A percentile compares a stretch with the other conserved stretches of the same genome.
phyloP scores from a whole-genome alignment of 345 rosid genomes.

The Gossypium ekmanianum region DNA sequence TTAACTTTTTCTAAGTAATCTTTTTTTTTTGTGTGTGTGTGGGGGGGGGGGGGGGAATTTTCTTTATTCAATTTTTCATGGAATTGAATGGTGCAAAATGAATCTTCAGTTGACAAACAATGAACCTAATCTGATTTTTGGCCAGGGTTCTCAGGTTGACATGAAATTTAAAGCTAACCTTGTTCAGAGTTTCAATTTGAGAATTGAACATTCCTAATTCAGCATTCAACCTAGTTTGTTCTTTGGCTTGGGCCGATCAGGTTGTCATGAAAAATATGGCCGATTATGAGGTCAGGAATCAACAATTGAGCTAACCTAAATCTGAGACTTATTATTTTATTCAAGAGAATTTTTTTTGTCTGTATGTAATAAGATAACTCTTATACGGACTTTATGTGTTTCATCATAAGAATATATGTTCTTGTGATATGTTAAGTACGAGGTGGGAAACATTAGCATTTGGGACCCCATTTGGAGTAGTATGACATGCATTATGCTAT shows the following conservation, averaged over 20 bases:
- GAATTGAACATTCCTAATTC: constrained; percentile 5
- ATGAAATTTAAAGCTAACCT: background rate
- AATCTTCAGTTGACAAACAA: background rate
- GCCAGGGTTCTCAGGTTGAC: constrained; percentile 8
- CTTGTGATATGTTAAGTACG: background rate
- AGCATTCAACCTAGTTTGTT: background rate
- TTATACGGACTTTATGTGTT: background rate
- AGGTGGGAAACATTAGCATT: background rate
- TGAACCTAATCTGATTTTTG: constrained; percentile 9
- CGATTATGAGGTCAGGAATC: constrained; percentile 4
- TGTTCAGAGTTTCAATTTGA: constrained; percentile 8
- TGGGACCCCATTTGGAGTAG: background rate
- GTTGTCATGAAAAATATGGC: background rate
- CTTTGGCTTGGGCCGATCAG: constrained; percentile 5
- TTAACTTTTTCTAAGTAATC: background rate
- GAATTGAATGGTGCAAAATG: background rate
- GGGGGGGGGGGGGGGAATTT: background rate
- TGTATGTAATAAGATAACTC: background rate
- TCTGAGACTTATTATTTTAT: background rate
- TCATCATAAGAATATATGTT: background rate
- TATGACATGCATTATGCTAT: background rate
- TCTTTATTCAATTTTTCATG: background rate
- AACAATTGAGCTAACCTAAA: constrained; percentile 11
- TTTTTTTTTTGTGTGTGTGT: background rate
- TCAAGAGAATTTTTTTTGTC: background rate